A percentile compares a stretch with the other conserved stretches of the same genome.
These are phyloP conservation scores for Ramularia endophylla DNA, from an alignment of 2,329 filamentous ascomycete species.

Conservation along the genomic window DNA sequence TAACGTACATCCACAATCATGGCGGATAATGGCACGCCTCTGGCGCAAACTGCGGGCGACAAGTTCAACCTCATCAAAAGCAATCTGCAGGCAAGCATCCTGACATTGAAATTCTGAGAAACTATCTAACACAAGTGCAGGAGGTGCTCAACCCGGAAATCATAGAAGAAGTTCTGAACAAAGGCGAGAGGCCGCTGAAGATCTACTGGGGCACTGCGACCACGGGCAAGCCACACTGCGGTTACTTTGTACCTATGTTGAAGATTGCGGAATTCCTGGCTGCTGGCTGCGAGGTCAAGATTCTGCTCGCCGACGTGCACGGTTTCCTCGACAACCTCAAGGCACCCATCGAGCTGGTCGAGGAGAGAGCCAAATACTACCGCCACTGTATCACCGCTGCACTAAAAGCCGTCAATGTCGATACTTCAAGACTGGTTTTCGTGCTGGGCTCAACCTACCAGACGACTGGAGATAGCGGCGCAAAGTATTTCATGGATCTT, in stretches of 20 bases:
- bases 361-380: slow-evolving; percentile 80
- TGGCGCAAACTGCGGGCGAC: slow-evolving; percentile 41
- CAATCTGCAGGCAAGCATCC: slow-evolving; percentile 42
- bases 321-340: slow-evolving; percentile 57
- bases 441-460: slow-evolving; percentile 61
- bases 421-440: slow-evolving; percentile 73
- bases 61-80: slow-evolving; percentile 70
- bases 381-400: slow-evolving; percentile 66
- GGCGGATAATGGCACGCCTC: slow-evolving; percentile 10
- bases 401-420: slow-evolving; percentile 70
- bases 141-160: slow-evolving; percentile 82
- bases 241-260: slow-evolving; percentile 81
- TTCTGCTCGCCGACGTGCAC: slow-evolving; percentile 46
- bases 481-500: slow-evolving; percentile 78
- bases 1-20: too few species aligned
- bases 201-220: slow-evolving; percentile 89
- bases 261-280: slow-evolving; percentile 85
- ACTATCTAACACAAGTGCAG: slow-evolving; percentile 42
- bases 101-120: neutral
- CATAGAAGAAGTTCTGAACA: slow-evolving; percentile 64
- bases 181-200: slow-evolving; percentile 64
- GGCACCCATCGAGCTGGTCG: slow-evolving; percentile 80
- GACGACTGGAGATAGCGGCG: slow-evolving; percentile 60
- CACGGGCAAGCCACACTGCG: slow-evolving; percentile 81
- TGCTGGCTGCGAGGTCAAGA: slow-evolving; percentile 65